phyloP scores from a whole-genome alignment of 192 early-diverging fungal species.

The Backusella psychrophila region DNA sequence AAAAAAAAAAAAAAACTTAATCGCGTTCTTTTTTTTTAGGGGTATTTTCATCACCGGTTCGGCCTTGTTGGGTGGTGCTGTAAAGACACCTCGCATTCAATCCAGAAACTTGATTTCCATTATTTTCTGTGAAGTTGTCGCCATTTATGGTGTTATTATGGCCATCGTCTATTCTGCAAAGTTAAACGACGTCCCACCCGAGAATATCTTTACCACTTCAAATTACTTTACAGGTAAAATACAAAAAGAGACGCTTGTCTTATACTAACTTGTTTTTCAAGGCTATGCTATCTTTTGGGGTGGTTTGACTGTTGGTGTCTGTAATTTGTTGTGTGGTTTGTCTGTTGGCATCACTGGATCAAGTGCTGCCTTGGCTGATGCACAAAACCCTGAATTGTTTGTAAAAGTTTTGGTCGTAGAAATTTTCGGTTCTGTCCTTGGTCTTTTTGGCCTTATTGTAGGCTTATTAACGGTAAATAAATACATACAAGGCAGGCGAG shows the following conservation, averaged over 20 bases:
- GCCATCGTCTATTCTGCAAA: slow-evolving; percentile 95
- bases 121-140: slow-evolving; percentile 99
- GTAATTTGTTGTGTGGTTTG: slow-evolving; percentile 92
- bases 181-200: slow-evolving; percentile 54
- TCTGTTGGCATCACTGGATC: slow-evolving; percentile 92
- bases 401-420: slow-evolving; percentile 98
- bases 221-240: slow-evolving; percentile 79
- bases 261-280: slow-evolving; percentile 19
- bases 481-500: not conserved
- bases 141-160: slow-evolving; percentile 99
- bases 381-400: slow-evolving; percentile 91
- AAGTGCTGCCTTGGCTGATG: slow-evolving; percentile 94
- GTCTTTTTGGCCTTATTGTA: slow-evolving; percentile 95
- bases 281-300: slow-evolving; percentile 96
- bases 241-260: not conserved
- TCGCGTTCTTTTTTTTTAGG: slow-evolving; percentile 44
- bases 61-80: slow-evolving; percentile 84
- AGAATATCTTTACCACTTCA: slow-evolving; percentile 46
- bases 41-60: slow-evolving; percentile 96
- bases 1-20: too few species aligned
- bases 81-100: slow-evolving; percentile 87
- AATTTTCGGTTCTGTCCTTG: slow-evolving; percentile 95
- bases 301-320: slow-evolving; percentile 91
- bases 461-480: slow-evolving; percentile 75
- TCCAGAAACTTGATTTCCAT: slow-evolving; percentile 98